These are phyloP conservation scores for Brettanomyces bruxellensis DNA, from an alignment of 805 yeast genomes.

Conservation along the genomic window DNA sequence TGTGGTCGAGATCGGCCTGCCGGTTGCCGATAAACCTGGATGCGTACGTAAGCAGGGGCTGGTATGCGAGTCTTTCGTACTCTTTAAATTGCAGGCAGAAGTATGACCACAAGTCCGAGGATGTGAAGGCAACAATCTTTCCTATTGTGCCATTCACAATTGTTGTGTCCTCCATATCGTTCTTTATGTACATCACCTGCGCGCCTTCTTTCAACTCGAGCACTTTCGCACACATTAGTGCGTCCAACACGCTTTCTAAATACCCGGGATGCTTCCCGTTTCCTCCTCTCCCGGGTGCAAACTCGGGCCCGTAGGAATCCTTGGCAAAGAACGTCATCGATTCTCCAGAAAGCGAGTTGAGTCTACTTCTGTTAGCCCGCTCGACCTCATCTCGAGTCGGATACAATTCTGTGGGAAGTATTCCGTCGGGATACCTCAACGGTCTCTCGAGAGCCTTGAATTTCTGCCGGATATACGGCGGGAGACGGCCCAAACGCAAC, in stretches of 20 bases:
- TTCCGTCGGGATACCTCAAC: conserved; percentile 58
- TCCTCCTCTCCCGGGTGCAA: conserved; percentile 2
- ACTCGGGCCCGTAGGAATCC: conserved; percentile 25
- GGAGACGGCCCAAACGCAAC: conserved; percentile 64
- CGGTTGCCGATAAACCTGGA: conserved; percentile 10
- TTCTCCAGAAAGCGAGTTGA: conserved; percentile 41
- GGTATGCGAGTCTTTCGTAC: conserved; percentile 11
- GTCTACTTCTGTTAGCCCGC: conserved; percentile 50
- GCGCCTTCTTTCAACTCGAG: conserved; percentile 72
- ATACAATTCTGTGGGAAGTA: conserved; percentile 81
- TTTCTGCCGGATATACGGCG: conserved; percentile 34
- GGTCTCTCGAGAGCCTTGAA: conserved; percentile 51
- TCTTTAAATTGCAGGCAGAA: conserved; percentile 18
- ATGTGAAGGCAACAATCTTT: conserved; percentile 48
- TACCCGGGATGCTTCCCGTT: conserved; percentile 7
- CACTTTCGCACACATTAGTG: conserved; percentile 60
- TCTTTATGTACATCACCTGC: conserved; percentile 90
- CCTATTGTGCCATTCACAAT: conserved; percentile 93
- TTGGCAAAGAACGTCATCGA: conserved; percentile 33
- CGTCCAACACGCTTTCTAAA: conserved; percentile 19
- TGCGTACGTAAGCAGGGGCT: conserved; percentile 9
- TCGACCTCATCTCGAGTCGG: conserved; percentile 86
- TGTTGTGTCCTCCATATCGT: conserved; percentile 47
- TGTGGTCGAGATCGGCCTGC: conserved; percentile 9
- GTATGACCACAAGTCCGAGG: conserved; percentile 19